Percentiles rank a stretch among this genome's conserved stretches.
phyloP scores from a whole-genome alignment of 1,284 basidiomycete species.

The Wallemia ichthyophaga region DNA sequence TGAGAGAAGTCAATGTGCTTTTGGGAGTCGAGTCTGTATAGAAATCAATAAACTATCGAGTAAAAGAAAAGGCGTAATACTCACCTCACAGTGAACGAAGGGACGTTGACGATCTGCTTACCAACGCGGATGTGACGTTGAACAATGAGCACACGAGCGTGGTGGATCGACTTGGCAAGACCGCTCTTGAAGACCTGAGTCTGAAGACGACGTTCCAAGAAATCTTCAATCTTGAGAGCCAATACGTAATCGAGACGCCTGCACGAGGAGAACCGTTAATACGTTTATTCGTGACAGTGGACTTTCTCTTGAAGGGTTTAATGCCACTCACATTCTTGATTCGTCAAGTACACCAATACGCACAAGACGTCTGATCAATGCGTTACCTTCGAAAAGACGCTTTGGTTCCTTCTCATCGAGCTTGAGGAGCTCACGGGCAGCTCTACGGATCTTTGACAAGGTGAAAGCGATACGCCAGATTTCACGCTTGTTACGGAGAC shows the following conservation, averaged over 20 bases:
- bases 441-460: slow-evolving; percentile 99
- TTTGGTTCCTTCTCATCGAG: slow-evolving; percentile 99
- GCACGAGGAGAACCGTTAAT: not conserved
- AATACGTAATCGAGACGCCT: slow-evolving; percentile 91
- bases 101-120: slow-evolving; percentile 98
- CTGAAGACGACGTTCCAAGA: slow-evolving; percentile 95
- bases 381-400: slow-evolving; percentile 97
- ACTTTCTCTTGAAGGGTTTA: not conserved
- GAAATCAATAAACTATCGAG: not conserved
- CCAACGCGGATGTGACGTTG: slow-evolving; percentile 80
- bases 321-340: slow-evolving; percentile 38
- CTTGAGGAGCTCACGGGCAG: slow-evolving; percentile 98
- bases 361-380: slow-evolving; percentile 92
- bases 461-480: slow-evolving; percentile 98
- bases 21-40: slow-evolving; percentile 54
- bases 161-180: slow-evolving; percentile 93
- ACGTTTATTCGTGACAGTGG: not conserved
- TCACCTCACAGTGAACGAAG: slow-evolving; percentile 70
- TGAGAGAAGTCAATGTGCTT: slow-evolving; percentile 98
- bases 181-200: slow-evolving; percentile 99
- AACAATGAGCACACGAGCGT: slow-evolving; percentile 88
- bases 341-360: slow-evolving; percentile 99
- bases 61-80: slow-evolving; percentile 12
- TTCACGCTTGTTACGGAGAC: slow-evolving; percentile 99
- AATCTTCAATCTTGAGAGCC: slow-evolving; percentile 96